phyloP scores from a whole-genome alignment of 768 basidiomycete genomes.

The Nidula microcarpa region DNA sequence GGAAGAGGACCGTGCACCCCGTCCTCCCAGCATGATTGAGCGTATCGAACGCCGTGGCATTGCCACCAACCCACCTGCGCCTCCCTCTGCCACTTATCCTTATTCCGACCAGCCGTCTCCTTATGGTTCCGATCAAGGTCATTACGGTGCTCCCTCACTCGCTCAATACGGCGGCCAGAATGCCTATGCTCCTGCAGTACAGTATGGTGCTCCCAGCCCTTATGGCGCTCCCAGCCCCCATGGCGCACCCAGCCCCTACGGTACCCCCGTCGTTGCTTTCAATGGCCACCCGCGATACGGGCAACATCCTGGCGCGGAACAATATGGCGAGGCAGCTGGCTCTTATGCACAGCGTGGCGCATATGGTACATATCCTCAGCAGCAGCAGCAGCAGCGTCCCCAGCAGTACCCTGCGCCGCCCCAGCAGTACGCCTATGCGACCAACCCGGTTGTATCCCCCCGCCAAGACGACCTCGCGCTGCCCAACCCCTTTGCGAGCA shows the following conservation, averaged over 20 bases:
- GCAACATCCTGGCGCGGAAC: neutral
- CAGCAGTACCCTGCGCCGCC: neutral
- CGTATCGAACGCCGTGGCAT: conserved; percentile 20
- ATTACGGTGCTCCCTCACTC: neutral
- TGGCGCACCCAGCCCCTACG: neutral
- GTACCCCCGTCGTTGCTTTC: neutral
- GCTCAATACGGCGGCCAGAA: neutral
- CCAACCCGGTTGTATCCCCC: neutral
- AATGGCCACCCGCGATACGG: neutral
- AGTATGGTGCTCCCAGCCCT: conserved; percentile 2
- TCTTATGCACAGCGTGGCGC: neutral
- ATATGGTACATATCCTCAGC: neutral
- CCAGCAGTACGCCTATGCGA: neutral
- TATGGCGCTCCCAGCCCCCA: conserved; percentile 4
- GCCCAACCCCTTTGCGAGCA: conserved; percentile 8
- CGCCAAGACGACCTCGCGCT: neutral
- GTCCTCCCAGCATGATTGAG: conserved; percentile 28
- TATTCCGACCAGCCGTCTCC: conserved; percentile 9
- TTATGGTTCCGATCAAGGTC: neutral
- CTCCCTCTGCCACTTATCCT: conserved; percentile 8
- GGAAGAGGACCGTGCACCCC: conserved; percentile 20
- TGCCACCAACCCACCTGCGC: conserved; percentile 13
- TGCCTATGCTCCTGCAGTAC: neutral
- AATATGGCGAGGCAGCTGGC: neutral
- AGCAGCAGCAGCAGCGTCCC: neutral